Conservation (phyloP, 208 protist species). For the Trypanosoma boissoni region DNA sequence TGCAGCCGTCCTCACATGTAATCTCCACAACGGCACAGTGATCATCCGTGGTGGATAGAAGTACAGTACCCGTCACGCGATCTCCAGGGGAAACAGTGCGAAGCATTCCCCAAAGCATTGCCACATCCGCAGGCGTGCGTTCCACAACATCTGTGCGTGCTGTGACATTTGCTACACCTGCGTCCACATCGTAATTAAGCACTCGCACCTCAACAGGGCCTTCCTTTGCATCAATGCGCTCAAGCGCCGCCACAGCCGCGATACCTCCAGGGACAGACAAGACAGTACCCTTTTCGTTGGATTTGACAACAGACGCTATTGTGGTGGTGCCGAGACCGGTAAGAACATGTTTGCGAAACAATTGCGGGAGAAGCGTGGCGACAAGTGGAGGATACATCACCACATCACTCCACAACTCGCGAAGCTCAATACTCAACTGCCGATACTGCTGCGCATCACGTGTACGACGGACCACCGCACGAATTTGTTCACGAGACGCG, state of each 20-base stretch:
- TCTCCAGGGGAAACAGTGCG: conserved; percentile 31
- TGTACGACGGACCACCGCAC: conserved; percentile 36
- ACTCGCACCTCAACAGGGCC: conserved; percentile 68
- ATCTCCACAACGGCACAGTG: conserved; percentile 80
- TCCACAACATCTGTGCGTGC: conserved; percentile 58
- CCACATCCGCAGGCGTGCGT: conserved; percentile 58
- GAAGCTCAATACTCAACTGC: conserved; percentile 54
- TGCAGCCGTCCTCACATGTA: conserved; percentile 24
- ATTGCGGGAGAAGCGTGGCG: conserved; percentile 38
- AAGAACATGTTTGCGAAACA: conserved; percentile 82
- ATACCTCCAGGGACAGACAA: conserved; percentile 47
- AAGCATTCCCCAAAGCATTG: conserved; percentile 28
- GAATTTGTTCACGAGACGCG: conserved; percentile 43
- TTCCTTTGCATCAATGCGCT: conserved; percentile 27
- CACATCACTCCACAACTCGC: conserved; percentile 55
- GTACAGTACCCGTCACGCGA: conserved; percentile 48
- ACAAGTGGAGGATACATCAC: conserved; percentile 50
- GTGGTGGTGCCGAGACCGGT: conserved; percentile 76
- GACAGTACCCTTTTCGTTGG: conserved; percentile 44
- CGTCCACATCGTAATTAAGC: conserved; percentile 74
- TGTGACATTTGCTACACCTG: conserved; percentile 71
- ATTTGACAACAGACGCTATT: conserved; percentile 49
- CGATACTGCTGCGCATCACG: conserved; percentile 81
- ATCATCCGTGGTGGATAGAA: conserved; percentile 81
- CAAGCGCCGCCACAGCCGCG: conserved; percentile 67